Evolutionary conservation across 179 eudicot species (phyloP).

Genomic region (Beta macrorhiza): DNA sequence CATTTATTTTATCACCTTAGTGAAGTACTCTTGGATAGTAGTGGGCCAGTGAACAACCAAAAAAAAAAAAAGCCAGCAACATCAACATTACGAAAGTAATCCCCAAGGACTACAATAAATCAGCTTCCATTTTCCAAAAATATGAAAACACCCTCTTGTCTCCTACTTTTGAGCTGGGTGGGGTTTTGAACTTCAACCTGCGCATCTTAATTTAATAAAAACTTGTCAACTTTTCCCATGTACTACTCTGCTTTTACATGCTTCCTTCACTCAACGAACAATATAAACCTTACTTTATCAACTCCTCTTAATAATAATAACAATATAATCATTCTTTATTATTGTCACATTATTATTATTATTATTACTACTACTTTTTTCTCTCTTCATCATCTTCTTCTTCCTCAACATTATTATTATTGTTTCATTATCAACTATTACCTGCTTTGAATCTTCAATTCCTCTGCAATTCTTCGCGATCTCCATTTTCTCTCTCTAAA

Average conservation of each 20-base stretch:
- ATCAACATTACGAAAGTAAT: neutral
- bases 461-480: constrained; percentile 28
- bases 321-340: neutral
- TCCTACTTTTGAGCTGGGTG: constrained; percentile 19
- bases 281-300: constrained; percentile 11
- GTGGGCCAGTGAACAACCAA: too few relatives aligned
- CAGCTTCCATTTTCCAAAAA: neutral
- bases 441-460: constrained; percentile 27
- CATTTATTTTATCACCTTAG: too few relatives aligned
- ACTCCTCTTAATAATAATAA: constrained; percentile 4
- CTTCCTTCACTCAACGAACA: neutral
- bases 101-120: too few relatives aligned
- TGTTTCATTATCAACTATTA: constrained; percentile 22
- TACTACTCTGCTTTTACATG: neutral
- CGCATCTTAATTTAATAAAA: neutral
- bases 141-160: neutral
- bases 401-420: neutral
- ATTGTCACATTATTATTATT: constrained; percentile 1
- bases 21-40: too few relatives aligned
- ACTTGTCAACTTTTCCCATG: constrained; percentile 3
- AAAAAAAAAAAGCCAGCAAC: too few relatives aligned
- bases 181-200: neutral
- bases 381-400: constrained; percentile 4
- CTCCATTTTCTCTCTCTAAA: constrained; percentile 4
- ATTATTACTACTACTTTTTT: neutral